Evolutionary conservation across 495 filamentous ascomycete species (phyloP).

Genomic region (Bacidia gigantensis): DNA sequence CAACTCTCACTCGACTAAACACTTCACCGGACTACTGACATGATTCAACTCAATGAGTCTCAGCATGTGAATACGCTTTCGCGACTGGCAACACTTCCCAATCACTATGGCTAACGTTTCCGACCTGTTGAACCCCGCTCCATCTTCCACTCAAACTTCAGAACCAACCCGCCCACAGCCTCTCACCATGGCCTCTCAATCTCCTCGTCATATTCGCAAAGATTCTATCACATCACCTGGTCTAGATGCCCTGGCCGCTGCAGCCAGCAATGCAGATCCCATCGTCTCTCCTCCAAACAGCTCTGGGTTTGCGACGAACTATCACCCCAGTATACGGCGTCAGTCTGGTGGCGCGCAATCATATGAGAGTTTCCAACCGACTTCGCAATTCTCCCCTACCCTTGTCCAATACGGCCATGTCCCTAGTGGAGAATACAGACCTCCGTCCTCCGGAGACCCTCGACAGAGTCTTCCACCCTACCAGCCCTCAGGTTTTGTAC

Average conservation of each 20-base stretch:
- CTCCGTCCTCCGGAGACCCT: neutral
- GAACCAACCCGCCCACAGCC: slow-evolving; percentile 11
- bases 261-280: slow-evolving; percentile 17
- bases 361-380: slow-evolving; percentile 4
- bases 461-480: slow-evolving; percentile 8
- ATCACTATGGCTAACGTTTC: neutral
- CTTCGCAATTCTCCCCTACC: neutral
- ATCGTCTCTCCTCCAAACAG: slow-evolving; percentile 14
- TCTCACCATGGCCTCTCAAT: slow-evolving; percentile 3
- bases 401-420: neutral
- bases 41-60: too few species aligned
- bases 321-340: neutral
- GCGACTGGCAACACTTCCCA: too few species aligned
- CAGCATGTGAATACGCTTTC: too few species aligned
- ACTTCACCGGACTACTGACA: too few species aligned
- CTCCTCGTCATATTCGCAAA: slow-evolving; percentile 4
- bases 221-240: slow-evolving; percentile 17
- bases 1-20: too few species aligned
- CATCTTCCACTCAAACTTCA: slow-evolving; percentile 15
- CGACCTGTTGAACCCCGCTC: slow-evolving; percentile 3
- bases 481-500: neutral
- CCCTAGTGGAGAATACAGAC: neutral
- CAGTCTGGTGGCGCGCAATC: slow-evolving; percentile 2
- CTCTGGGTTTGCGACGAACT: neutral
- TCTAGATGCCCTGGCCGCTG: slow-evolving; percentile 19